A percentile compares a stretch with the other conserved stretches of the same genome.
Evolutionary conservation across 768 basidiomycete genomes (phyloP).

Genomic region (Lentinula guzmanii): DNA sequence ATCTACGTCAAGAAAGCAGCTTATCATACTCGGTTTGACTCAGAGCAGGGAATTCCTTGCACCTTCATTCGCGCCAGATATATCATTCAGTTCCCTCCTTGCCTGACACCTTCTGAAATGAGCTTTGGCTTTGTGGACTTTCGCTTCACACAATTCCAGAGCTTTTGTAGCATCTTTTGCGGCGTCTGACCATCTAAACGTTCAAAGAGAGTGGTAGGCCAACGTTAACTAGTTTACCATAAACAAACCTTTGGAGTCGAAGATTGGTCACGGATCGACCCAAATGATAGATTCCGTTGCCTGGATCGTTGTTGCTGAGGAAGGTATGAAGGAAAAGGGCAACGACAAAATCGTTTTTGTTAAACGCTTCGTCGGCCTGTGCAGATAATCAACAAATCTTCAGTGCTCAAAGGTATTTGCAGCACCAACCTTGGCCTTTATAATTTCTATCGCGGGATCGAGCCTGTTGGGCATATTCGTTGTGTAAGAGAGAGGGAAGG

Average conservation of each 20-base stretch:
- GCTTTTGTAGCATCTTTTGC: not conserved
- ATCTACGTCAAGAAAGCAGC: not conserved
- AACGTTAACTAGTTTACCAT: not conserved
- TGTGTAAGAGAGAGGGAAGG: not conserved
- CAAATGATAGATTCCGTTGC: constrained; percentile 1
- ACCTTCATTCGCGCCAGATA: not conserved
- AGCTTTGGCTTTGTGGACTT: not conserved
- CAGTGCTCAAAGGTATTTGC: not conserved
- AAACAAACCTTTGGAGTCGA: constrained; percentile 7
- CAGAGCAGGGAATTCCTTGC: not conserved
- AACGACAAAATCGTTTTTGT: not conserved
- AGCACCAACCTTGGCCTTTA: not conserved
- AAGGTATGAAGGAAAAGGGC: not conserved
- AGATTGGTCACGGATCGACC: constrained; percentile 7
- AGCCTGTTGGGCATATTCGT: not conserved
- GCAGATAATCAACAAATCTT: not conserved
- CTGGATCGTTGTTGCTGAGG: not conserved
- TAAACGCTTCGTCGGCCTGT: not conserved
- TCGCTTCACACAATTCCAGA: not conserved
- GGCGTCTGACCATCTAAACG: not conserved
- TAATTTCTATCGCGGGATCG: not conserved
- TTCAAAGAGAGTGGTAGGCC: not conserved
- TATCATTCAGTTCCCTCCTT: not conserved
- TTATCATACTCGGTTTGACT: not conserved
- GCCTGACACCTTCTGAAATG: not conserved